A percentile compares a stretch with the other conserved stretches of the same genome.
Conservation (phyloP, 2,329 filamentous ascomycete genomes). For the Chaetothyriales sp. region DNA sequence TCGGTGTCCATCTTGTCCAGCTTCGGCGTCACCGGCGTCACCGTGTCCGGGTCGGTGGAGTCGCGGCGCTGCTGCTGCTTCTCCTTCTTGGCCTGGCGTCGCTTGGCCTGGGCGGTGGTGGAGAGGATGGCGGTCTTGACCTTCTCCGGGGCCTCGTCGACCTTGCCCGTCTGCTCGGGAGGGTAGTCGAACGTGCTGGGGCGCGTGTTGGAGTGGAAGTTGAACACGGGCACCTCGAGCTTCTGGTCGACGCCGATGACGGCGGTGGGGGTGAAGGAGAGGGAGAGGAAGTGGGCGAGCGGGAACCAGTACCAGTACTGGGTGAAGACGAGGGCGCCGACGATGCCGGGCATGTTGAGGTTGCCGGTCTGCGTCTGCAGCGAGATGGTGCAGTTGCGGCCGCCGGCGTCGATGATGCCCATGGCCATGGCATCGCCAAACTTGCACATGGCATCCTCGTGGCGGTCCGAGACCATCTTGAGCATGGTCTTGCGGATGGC, state of each 20-base stretch:
- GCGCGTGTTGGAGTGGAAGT: constrained; percentile 87
- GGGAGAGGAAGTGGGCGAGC: constrained; percentile 88
- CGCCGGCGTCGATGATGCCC: constrained; percentile 94
- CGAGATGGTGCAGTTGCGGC: constrained; percentile 95
- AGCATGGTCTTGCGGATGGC: constrained; percentile 82
- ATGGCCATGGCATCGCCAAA: constrained; percentile 89
- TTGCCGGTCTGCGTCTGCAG: constrained; percentile 96
- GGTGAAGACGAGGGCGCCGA: constrained; percentile 94
- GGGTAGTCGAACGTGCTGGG: constrained; percentile 97
- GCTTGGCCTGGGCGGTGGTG: constrained; percentile 92
- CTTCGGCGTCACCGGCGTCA: constrained; percentile 59
- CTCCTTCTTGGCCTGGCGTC: constrained; percentile 87
- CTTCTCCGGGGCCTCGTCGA: constrained; percentile 82
- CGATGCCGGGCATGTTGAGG: constrained; percentile 95
- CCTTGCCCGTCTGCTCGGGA: constrained; percentile 87
- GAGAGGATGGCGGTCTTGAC: constrained; percentile 92
- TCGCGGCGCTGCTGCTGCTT: constrained; percentile 74
- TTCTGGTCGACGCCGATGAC: constrained; percentile 92
- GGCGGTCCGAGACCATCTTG: constrained; percentile 86
- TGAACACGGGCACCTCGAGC: constrained; percentile 83
- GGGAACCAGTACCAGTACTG: constrained; percentile 99
- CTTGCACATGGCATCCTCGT: constrained; percentile 99
- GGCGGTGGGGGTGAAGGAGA: constrained; percentile 92
- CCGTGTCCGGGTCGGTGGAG: constrained; percentile 84
- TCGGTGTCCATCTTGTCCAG: constrained; percentile 68